These are phyloP conservation scores for Plasmodium berghei DNA, from an alignment of 169 alveolate species.

Conservation along the genomic window DNA sequence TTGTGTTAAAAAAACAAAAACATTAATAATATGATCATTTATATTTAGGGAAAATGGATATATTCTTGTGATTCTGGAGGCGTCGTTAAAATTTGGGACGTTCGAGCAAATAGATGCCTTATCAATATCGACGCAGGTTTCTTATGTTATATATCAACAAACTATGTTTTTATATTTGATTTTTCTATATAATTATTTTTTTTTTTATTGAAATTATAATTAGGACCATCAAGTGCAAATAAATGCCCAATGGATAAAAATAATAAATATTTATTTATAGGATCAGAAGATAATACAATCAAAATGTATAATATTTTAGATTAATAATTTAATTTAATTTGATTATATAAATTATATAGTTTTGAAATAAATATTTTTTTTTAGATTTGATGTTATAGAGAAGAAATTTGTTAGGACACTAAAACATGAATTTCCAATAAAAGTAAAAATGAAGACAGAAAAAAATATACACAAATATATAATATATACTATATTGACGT, in stretches of 20 bases:
- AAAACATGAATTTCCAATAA: conserved; percentile 74
- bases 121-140: conserved; percentile 71
- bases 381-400: conserved; percentile 66
- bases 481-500: conserved; percentile 3
- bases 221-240: conserved; percentile 77
- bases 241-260: conserved; percentile 75
- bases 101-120: conserved; percentile 63
- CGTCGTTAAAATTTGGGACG: conserved; percentile 76
- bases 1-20: conserved; percentile 15
- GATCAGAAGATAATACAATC: conserved; percentile 69
- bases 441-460: conserved; percentile 37
- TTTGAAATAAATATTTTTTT: conserved; percentile 7
- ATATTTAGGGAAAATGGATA: conserved; percentile 66
- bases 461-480: conserved; percentile 10
- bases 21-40: conserved; percentile 31
- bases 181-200: conserved; percentile 21
- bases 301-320: conserved; percentile 56
- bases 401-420: conserved; percentile 59
- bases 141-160: background rate
- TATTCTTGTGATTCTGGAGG: conserved; percentile 77
- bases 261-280: conserved; percentile 73
- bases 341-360: conserved; percentile 6
- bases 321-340: conserved; percentile 27
- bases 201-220: conserved; percentile 22
- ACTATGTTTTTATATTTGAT: conserved; percentile 6